A percentile compares a stretch with the other conserved stretches of the same genome.
These are phyloP conservation scores for Apiospora hydei DNA, from an alignment of 2,329 filamentous ascomycete genomes.

Conservation along the genomic window DNA sequence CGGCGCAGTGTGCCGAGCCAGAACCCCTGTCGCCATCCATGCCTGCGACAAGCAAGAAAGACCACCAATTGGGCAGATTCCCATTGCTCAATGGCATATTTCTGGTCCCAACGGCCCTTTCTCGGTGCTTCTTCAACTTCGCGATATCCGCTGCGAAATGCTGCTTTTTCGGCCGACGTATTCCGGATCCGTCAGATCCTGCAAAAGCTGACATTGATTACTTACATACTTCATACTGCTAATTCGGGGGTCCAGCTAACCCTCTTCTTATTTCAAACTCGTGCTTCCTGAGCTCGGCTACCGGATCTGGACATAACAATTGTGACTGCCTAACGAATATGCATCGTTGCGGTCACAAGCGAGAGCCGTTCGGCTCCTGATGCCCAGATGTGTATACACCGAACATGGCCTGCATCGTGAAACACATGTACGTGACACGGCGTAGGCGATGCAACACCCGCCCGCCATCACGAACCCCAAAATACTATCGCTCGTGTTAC, in stretches of 20 bases:
- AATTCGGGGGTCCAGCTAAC: neutral
- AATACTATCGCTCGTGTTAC: neutral
- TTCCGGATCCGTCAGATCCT: neutral
- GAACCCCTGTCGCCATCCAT: neutral
- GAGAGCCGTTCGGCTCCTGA: neutral
- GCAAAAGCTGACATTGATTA: neutral
- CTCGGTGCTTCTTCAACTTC: neutral
- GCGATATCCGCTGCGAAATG: no score
- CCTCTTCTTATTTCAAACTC: neutral
- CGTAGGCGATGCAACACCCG: neutral
- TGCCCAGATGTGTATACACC: neutral
- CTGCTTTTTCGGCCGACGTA: no score
- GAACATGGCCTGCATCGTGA: neutral
- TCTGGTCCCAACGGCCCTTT: neutral
- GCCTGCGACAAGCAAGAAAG: neutral
- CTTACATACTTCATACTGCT: neutral
- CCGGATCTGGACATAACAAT: neutral
- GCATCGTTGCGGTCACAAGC: neutral
- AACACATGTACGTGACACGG: neutral
- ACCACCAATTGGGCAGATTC: neutral
- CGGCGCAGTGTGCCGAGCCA: neutral
- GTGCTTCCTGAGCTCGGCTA: neutral
- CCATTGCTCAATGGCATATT: neutral
- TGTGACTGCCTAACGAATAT: neutral
- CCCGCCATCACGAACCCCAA: neutral